Conservation (phyloP, 2,329 filamentous ascomycete genomes). For the Pyrenophora tritici-repentis region DNA sequence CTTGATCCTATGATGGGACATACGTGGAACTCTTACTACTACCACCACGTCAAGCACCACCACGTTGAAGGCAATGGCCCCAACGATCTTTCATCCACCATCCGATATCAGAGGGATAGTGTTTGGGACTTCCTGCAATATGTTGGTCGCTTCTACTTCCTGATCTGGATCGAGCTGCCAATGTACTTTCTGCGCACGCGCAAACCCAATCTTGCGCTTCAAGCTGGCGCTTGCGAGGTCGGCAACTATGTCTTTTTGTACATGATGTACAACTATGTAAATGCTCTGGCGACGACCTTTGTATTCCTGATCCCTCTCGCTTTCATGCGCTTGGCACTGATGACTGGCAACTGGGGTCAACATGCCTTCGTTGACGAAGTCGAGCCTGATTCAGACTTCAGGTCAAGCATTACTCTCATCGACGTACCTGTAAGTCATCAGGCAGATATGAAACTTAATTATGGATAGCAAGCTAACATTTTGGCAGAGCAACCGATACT, state of each 20-base stretch:
- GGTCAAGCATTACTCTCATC: conserved; percentile 78
- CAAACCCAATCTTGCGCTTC: conserved; percentile 60
- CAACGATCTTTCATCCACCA: conserved; percentile 74
- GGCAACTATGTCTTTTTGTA: conserved; percentile 55
- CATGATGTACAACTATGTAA: conserved; percentile 53
- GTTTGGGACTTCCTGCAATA: conserved; percentile 71
- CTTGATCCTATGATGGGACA: conserved; percentile 79
- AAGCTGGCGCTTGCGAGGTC: conserved; percentile 66
- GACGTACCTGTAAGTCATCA: conserved; percentile 69
- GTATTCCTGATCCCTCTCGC: conserved; percentile 69
- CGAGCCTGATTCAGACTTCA: conserved; percentile 76
- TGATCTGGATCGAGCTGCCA: conserved; percentile 77
- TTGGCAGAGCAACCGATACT: conserved; percentile 74
- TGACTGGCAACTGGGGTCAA: conserved; percentile 85
- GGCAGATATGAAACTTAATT: too few species aligned
- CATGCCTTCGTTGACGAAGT: conserved; percentile 78
- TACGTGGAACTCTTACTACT: conserved; percentile 84
- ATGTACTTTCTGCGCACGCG: conserved; percentile 71
- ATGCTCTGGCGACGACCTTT: conserved; percentile 64
- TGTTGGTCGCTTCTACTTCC: conserved; percentile 71
- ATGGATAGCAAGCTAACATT: conserved; percentile 1
- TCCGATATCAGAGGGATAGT: conserved; percentile 75
- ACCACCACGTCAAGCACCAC: conserved; percentile 85
- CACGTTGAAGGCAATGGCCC: conserved; percentile 82
- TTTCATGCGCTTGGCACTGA: conserved; percentile 70